A percentile compares a stretch with the other conserved stretches of the same genome.
Conservation (phyloP, 805 yeast species). For the Blastobotrys parvus region DNA sequence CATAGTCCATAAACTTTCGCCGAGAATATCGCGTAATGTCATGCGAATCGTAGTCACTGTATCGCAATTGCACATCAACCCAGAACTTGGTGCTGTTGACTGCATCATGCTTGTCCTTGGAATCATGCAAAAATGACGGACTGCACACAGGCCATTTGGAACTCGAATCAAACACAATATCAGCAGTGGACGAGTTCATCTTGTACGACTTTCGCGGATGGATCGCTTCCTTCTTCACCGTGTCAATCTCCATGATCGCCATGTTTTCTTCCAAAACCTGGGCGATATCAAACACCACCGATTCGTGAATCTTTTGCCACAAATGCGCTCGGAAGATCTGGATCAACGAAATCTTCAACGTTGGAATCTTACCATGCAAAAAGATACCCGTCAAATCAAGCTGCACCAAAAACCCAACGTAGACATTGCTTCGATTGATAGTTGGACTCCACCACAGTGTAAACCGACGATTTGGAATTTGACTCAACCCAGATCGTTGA, state of each 20-base stretch:
- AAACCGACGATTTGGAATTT: constrained; percentile 94
- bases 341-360: constrained; percentile 86
- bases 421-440: constrained; percentile 93
- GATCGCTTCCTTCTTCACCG: constrained; percentile 82
- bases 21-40: constrained; percentile 90
- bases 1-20: constrained; percentile 88
- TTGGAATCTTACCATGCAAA: constrained; percentile 95
- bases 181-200: constrained; percentile 95
- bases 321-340: constrained; percentile 96
- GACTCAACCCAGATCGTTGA: constrained; percentile 93
- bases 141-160: constrained; percentile 69
- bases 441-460: constrained; percentile 99
- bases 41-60: constrained; percentile 97
- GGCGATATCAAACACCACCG: constrained; percentile 85
- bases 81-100: constrained; percentile 61
- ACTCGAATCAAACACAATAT: constrained; percentile 65
- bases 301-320: constrained; percentile 98
- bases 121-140: constrained; percentile 73
- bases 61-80: constrained; percentile 90
- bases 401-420: constrained; percentile 95
- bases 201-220: constrained; percentile 97
- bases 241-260: constrained; percentile 72
- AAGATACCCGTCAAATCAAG: constrained; percentile 94
- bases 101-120: constrained; percentile 55
- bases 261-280: constrained; percentile 85